Conservation (phyloP, 768 basidiomycete genomes). For the Serendipita indica region DNA sequence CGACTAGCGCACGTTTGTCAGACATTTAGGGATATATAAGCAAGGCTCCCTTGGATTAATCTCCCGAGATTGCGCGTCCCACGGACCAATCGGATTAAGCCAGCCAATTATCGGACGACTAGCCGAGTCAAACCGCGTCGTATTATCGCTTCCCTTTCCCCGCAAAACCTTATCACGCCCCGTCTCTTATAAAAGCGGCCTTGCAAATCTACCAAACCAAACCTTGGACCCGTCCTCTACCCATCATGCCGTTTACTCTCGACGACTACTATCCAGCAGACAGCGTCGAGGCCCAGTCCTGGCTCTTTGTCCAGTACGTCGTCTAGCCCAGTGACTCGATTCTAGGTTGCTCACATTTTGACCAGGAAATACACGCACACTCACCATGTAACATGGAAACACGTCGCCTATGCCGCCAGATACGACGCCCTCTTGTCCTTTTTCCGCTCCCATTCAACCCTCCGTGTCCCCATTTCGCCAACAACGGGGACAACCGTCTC, state of each 20-base stretch:
- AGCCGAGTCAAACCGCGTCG: too few species aligned
- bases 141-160: too few species aligned
- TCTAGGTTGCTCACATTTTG: neutral
- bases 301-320: neutral
- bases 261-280: neutral
- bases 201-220: too few species aligned
- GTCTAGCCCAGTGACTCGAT: neutral
- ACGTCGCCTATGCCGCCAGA: neutral
- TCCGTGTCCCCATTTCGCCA: neutral
- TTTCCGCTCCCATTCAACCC: neutral
- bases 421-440: conserved; percentile 3
- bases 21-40: too few species aligned
- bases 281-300: neutral
- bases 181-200: too few species aligned
- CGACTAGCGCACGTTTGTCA: too few species aligned
- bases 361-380: conserved; percentile 3
- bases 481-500: neutral
- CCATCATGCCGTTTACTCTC: neutral
- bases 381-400: neutral
- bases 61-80: too few species aligned
- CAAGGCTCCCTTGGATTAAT: too few species aligned
- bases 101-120: too few species aligned
- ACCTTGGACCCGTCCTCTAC: too few species aligned
- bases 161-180: too few species aligned
- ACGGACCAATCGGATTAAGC: too few species aligned